phyloP scores from a whole-genome alignment of 768 basidiomycete species.

The Dentipellis sp. region DNA sequence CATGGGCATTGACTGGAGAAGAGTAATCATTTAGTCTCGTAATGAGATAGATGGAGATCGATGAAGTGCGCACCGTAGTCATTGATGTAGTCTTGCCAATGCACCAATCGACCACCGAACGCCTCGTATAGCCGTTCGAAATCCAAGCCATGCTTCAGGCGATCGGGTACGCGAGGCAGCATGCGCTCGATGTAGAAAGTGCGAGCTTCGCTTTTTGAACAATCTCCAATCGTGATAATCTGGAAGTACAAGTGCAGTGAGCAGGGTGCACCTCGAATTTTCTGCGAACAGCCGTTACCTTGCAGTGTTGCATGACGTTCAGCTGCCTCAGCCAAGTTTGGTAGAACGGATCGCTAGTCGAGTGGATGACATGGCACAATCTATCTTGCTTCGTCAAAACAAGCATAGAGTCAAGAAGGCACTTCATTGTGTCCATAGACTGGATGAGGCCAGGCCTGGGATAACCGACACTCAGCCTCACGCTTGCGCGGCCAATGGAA shows the following conservation, averaged over 20 bases:
- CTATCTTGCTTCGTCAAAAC: constrained; percentile 83
- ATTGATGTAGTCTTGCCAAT: constrained; percentile 73
- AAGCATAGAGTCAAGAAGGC: constrained; percentile 75
- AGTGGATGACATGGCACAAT: constrained; percentile 76
- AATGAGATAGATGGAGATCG: background rate
- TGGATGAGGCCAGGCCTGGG: constrained; percentile 63
- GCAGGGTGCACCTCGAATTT: background rate
- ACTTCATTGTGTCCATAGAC: constrained; percentile 76
- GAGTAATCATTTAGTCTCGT: background rate
- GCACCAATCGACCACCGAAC: constrained; percentile 78
- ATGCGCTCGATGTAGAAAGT: constrained; percentile 57
- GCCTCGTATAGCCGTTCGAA: constrained; percentile 72
- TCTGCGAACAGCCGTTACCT: constrained; percentile 28
- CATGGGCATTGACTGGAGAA: constrained; percentile 57
- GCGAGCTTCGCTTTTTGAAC: constrained; percentile 61
- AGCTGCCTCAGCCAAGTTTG: constrained; percentile 76
- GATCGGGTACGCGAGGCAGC: constrained; percentile 61
- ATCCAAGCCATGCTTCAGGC: constrained; percentile 40
- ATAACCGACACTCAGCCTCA: background rate
- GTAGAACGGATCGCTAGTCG: constrained; percentile 79
- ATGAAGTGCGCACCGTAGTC: constrained; percentile 47
- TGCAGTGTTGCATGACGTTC: constrained; percentile 78
- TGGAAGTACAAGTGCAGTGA: constrained; percentile 17
- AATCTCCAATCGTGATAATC: constrained; percentile 77
- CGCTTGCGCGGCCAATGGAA: background rate